phyloP scores from a whole-genome alignment of 2,329 filamentous ascomycete species.

The Trichoderma lentiforme region DNA sequence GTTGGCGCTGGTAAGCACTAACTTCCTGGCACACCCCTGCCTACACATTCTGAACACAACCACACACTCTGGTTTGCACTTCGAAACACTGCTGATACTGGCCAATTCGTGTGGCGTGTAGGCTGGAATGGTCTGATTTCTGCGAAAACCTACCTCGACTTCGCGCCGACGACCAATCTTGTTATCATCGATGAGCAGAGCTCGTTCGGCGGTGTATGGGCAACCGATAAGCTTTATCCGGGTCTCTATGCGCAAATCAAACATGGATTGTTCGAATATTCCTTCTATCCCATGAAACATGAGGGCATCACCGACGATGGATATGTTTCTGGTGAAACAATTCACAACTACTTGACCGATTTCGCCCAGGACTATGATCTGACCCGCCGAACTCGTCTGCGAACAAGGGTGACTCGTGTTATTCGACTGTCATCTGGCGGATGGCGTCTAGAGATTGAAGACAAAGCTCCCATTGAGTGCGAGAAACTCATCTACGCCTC shows the following conservation, averaged over 20 bases:
- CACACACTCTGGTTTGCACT: background rate
- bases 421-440: constrained; percentile 10
- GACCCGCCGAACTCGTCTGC: constrained; percentile 20
- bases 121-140: constrained; percentile 23
- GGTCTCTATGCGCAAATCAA: constrained; percentile 34
- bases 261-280: constrained; percentile 34
- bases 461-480: constrained; percentile 20
- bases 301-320: constrained; percentile 29
- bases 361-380: constrained; percentile 27
- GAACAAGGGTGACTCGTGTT: constrained; percentile 20
- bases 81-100: background rate
- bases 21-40: background rate
- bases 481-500: constrained; percentile 27
- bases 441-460: constrained; percentile 27
- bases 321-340: constrained; percentile 30
- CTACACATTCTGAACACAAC: background rate
- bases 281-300: constrained; percentile 30
- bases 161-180: constrained; percentile 25
- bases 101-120: background rate
- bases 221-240: constrained; percentile 28
- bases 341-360: constrained; percentile 29
- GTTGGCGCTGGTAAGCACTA: constrained; percentile 19
- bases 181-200: constrained; percentile 26
- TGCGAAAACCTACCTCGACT: constrained; percentile 29
- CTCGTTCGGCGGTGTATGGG: constrained; percentile 29